A percentile compares a stretch with the other conserved stretches of the same genome.
phyloP scores from a whole-genome alignment of 495 filamentous ascomycete species.

The Neurospora tetraspora region DNA sequence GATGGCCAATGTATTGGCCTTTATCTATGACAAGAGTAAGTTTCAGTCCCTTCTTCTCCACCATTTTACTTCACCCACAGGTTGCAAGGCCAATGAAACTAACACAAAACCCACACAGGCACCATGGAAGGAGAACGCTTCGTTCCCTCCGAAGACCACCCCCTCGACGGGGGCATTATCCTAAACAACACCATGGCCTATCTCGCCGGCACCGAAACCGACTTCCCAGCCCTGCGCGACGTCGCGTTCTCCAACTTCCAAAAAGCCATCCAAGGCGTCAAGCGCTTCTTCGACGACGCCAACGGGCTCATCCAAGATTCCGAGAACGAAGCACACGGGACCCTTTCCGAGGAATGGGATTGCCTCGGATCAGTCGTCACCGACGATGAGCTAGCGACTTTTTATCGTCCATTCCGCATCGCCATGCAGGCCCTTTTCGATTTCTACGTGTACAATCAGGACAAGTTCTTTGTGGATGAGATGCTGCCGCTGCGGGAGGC shows the following conservation, averaged over 20 bases:
- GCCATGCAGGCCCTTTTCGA: background rate
- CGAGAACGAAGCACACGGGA: background rate
- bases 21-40: slow-evolving; percentile 15
- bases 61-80: no score
- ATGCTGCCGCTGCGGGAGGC: background rate
- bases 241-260: background rate
- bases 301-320: background rate
- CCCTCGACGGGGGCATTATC: slow-evolving; percentile 4
- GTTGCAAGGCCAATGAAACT: background rate
- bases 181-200: background rate
- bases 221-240: background rate
- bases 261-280: background rate
- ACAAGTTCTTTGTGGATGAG: background rate
- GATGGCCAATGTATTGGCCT: slow-evolving; percentile 9
- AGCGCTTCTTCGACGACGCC: background rate
- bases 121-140: background rate
- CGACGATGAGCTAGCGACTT: background rate
- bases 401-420: background rate
- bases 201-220: background rate
- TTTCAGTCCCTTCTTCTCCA: background rate
- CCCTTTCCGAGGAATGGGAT: background rate
- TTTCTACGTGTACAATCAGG: background rate
- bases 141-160: background rate
- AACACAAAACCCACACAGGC: background rate
- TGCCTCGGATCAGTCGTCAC: background rate